Base-by-base conservation (phyloP, 805 yeast genomes). In the Zygoascus bituminiphila region DNA sequence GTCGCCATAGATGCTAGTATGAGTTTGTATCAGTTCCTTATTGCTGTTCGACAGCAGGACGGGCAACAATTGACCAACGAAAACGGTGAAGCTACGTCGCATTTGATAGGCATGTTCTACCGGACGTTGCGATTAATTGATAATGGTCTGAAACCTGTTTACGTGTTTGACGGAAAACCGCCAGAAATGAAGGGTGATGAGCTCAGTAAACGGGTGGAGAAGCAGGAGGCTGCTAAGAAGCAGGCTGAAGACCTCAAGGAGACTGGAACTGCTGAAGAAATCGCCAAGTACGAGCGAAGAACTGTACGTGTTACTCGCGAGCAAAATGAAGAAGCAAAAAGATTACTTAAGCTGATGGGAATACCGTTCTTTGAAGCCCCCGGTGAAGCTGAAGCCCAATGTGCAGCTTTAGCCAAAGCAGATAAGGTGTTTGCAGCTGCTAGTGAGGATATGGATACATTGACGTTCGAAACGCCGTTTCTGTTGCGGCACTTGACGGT, bases 321-420 rank as follows among this genome's bases (percentile, higher is more conserved):
- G 57, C 98, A 93, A 56, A 93, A 91, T 59, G 97, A 86, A 31
- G 98, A 93, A 60, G 98, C 96, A 19, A 87, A 88, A 65, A 73
- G 77, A 53, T 68, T 93, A 47, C 71, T 93, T 48, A 77, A 72
- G 44, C 68, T 91, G 31, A 93, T 93, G 99, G 99, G 99, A 0
- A 84, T 93, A 44, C 99, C 99, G 1, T 86, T 72, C 57, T 84
- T 93, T 4, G 81, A 79, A 47, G 98, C 98, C 0, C 98, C 99
- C 1, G 83, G 96, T 63, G 99, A 93, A 66, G 99, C 99, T 1
- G 99, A 93, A 64, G 96, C 98, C 0, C 98, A 93, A 60, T 93
- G 98, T 71, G 98, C 98, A 0, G 93, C 81, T 54, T 68, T 93
- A 43, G 97, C 97, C 2, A 77, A 80, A 50, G 77, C 79, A 10